Percentiles rank a stretch among this genome's conserved stretches.
These are phyloP conservation scores for Thecaphora thlaspeos DNA, from an alignment of 1,284 basidiomycete genomes.

Conservation along the genomic window DNA sequence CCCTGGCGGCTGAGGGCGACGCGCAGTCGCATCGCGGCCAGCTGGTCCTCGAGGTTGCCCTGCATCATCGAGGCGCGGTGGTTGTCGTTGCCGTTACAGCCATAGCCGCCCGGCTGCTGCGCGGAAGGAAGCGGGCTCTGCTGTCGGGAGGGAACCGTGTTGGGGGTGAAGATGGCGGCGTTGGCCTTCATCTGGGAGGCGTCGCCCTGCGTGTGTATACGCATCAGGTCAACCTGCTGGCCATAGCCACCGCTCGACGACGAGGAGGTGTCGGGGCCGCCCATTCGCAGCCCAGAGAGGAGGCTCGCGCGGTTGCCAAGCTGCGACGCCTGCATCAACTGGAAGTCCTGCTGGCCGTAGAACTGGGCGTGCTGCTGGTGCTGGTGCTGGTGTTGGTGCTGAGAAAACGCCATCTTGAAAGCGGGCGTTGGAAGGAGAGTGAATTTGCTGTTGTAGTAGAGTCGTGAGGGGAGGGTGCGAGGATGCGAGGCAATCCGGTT, in stretches of 20 bases:
- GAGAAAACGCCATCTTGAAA: neutral
- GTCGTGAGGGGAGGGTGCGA: too few relatives aligned
- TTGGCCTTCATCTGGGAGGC: conserved; percentile 26
- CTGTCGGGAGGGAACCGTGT: conserved; percentile 3
- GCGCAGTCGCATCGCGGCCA: conserved; percentile 41
- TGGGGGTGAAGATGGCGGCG: conserved; percentile 26
- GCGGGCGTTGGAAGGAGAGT: neutral
- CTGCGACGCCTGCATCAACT: conserved; percentile 13
- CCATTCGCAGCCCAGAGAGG: conserved; percentile 38
- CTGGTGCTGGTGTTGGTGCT: conserved; percentile 1
- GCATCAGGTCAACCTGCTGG: conserved; percentile 4
- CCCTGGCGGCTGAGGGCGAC: conserved; percentile 13
- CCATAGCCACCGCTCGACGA: too few relatives aligned
- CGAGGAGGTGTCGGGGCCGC: conserved; percentile 39
- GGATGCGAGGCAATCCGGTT: too few relatives aligned
- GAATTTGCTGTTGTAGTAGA: too few relatives aligned
- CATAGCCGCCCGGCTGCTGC: conserved; percentile 9
- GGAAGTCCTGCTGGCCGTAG: too few relatives aligned
- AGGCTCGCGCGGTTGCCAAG: conserved; percentile 31
- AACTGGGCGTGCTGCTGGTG: conserved; percentile 16
- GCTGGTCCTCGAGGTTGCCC: conserved; percentile 38
- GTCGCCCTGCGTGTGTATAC: conserved; percentile 6
- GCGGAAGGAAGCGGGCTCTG: conserved; percentile 8
- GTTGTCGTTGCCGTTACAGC: too few relatives aligned
- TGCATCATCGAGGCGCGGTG: too few relatives aligned